Evolutionary conservation across 2,329 filamentous ascomycete species (phyloP).

Genomic region (Cladophialophora bantiana): DNA sequence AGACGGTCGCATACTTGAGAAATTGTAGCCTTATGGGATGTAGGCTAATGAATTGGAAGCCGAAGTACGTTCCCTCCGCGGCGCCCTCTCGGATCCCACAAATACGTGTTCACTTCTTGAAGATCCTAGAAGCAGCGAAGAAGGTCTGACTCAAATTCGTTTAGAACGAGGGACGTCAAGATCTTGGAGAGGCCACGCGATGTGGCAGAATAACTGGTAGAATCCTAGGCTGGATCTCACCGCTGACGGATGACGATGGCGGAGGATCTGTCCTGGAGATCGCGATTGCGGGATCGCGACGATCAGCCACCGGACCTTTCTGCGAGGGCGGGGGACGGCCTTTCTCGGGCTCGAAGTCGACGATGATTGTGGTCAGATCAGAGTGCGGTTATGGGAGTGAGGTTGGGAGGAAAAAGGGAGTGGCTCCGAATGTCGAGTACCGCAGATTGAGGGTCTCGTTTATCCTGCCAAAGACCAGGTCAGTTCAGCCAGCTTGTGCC

Average conservation of each 20-base stretch:
- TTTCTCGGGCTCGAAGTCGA: conserved; percentile 6
- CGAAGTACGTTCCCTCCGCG: background rate
- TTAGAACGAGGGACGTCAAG: background rate
- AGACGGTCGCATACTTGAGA: conserved; percentile 34
- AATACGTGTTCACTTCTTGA: background rate
- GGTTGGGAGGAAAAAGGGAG: conserved; percentile 3
- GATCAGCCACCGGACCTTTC: conserved; percentile 20
- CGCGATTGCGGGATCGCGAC: conserved; percentile 24
- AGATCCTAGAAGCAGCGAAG: background rate
- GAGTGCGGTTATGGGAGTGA: background rate
- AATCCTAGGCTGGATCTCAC: conserved; percentile 26
- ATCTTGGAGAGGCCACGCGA: background rate
- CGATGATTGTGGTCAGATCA: background rate
- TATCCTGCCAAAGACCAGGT: background rate
- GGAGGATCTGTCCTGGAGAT: conserved; percentile 15
- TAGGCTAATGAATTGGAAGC: background rate
- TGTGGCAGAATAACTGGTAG: background rate
- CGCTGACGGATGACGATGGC: conserved; percentile 29
- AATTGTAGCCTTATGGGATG: background rate
- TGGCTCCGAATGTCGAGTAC: conserved; percentile 3
- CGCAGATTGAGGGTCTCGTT: background rate
- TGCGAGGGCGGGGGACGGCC: conserved; percentile 3
- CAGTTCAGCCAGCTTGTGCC: conserved; percentile 6
- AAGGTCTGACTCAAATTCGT: background rate
- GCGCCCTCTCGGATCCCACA: background rate